Percentiles rank a stretch among this genome's conserved stretches.
These are phyloP conservation scores for Helminthosporium solani DNA, from an alignment of 2,329 filamentous ascomycete genomes.

Conservation along the genomic window DNA sequence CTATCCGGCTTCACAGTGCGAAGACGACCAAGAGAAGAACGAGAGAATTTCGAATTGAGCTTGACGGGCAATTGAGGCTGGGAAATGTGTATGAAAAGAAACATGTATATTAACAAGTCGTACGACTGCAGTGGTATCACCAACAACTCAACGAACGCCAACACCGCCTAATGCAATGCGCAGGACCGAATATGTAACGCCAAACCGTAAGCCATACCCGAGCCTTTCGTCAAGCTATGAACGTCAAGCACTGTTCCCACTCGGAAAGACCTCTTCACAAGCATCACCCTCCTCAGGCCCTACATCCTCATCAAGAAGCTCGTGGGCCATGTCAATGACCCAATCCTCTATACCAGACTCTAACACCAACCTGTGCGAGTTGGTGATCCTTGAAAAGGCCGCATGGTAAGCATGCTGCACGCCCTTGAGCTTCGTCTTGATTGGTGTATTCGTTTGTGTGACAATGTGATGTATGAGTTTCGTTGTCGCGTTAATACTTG, in stretches of 20 bases:
- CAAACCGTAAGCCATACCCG: no score
- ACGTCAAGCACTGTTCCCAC: slow-evolving; percentile 13
- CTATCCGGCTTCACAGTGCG: no score
- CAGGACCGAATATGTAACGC: neutral
- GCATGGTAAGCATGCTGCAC: slow-evolving; percentile 81
- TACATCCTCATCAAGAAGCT: slow-evolving; percentile 75
- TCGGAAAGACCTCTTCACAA: slow-evolving; percentile 49
- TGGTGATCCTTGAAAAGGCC: slow-evolving; percentile 78
- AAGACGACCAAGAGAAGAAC: no score
- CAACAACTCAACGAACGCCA: no score
- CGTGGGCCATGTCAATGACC: slow-evolving; percentile 77
- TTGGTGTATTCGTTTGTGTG: slow-evolving; percentile 61
- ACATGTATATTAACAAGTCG: no score
- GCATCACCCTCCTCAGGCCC: slow-evolving; percentile 76
- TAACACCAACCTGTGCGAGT: slow-evolving; percentile 75
- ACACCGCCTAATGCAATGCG: no score
- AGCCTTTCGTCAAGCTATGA: no score
- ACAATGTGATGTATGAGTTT: slow-evolving; percentile 63
- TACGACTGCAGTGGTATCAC: no score
- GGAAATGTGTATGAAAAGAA: no score
- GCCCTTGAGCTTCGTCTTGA: slow-evolving; percentile 71
- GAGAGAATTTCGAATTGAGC: no score
- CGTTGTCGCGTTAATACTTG: slow-evolving; percentile 60
- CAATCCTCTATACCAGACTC: slow-evolving; percentile 76
- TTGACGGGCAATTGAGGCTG: no score